Evolutionary conservation across 148 eudicot species (phyloP).

Genomic region (Rhododendron mucronatum): DNA sequence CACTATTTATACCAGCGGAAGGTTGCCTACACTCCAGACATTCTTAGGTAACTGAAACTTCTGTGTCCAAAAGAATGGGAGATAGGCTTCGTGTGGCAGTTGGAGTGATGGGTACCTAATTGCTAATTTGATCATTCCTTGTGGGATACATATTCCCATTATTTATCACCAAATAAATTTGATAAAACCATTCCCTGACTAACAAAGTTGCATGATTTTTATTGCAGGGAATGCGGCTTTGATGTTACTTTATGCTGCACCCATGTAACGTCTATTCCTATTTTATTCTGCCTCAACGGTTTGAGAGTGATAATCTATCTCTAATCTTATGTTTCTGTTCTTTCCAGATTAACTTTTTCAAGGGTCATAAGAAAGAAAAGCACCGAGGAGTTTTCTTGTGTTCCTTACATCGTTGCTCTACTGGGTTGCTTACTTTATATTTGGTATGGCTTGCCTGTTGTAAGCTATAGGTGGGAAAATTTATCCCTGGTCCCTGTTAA

Average conservation of each 20-base stretch:
- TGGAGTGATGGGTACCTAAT: constrained; percentile 58
- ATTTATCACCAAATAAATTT: neutral
- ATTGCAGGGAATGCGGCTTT: constrained; percentile 76
- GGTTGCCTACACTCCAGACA: constrained; percentile 5
- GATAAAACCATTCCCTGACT: neutral
- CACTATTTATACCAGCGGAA: constrained; percentile 16
- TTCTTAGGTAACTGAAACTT: neutral
- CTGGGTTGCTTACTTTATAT: constrained; percentile 53
- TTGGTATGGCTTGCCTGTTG: constrained; percentile 85
- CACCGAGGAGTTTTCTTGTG: constrained; percentile 59
- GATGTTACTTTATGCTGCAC: constrained; percentile 65
- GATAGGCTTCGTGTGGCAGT: constrained; percentile 48
- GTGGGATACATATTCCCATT: neutral
- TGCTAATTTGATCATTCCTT: neutral
- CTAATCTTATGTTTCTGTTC: constrained; percentile 1
- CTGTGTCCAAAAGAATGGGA: constrained; percentile 35
- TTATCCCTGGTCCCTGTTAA: constrained; percentile 50
- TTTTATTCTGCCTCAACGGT: no score
- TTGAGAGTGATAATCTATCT: neutral
- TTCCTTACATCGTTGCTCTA: constrained; percentile 66
- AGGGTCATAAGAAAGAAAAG: constrained; percentile 63
- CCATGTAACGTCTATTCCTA: constrained; percentile 39
- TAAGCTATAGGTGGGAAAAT: constrained; percentile 67
- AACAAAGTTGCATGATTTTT: constrained; percentile 9
- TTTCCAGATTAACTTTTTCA: constrained; percentile 59